Base-by-base conservation (phyloP, 768 basidiomycete genomes). In the Boletus edulis region DNA sequence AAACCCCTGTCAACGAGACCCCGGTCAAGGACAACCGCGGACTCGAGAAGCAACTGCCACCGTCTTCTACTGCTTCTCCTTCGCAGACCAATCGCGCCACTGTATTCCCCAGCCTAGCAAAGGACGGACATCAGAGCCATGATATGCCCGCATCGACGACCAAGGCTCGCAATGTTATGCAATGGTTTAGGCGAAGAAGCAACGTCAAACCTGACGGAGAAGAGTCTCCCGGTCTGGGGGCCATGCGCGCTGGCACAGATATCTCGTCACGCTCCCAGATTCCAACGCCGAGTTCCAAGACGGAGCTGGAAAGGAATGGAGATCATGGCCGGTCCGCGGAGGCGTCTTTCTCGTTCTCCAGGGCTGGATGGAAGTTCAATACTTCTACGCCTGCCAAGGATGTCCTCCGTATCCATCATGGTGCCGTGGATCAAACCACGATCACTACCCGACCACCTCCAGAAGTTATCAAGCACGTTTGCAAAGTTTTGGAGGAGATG, bases 121-220 rank as follows among this genome's bases (percentile, higher is more conserved):
- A 70, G 51, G 65, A 66, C 6, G 66, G 52, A 29, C 62, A 60
- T 58, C 63, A 59, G 40, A 49, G 64, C 29, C 65, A 62, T 42
- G 77, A 77, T 39, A 74, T 87, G 73, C 80, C 81, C 3, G 89
- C 86, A 15, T 86, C 90, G 57, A 83, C 91, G n/a, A 86, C 81
- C 72, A 90, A 94, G 70, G 94, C 96, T 5, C 85, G 86, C 70
- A 93, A 89, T 67, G 97, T 99, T 50, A 98, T 98, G 96, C 87
- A 94, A 61, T 99, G 97, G 97, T 98, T 99, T 82, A 79, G 89
- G 71, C 81, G 80, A 52, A 82, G 81, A 72, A 86, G 84, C 65
- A 87, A 83, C 3, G 69, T 46, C 50, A 71, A 68, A 64, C 67
- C 61, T 52, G 71, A 64, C 39, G 61, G 54, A 47, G 73, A 65